These are phyloP conservation scores for Aegilops sharonensis DNA, from an alignment of 176 grass and related monocot species.

Conservation along the genomic window DNA sequence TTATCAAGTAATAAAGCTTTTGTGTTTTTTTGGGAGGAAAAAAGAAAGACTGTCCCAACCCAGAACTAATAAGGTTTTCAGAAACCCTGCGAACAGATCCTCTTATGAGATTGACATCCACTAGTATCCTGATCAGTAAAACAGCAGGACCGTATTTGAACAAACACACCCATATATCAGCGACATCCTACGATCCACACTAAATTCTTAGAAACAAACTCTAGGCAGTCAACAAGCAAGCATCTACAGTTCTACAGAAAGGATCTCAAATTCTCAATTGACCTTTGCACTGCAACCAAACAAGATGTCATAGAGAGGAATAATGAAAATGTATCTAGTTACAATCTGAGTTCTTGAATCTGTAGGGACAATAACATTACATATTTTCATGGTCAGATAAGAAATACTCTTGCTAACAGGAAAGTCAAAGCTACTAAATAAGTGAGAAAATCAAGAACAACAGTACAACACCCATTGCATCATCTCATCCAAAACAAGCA, in stretches of 20 bases:
- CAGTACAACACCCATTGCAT: background rate
- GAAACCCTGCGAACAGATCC: background rate
- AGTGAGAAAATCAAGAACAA: background rate
- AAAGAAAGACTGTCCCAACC: background rate
- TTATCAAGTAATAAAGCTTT: background rate
- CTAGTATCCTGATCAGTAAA: background rate
- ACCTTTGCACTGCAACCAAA: background rate
- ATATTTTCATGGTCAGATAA: background rate
- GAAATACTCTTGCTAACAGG: background rate
- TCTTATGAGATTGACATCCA: background rate
- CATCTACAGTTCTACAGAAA: background rate
- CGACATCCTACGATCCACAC: no score
- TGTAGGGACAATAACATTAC: background rate
- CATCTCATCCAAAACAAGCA: background rate
- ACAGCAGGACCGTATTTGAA: background rate
- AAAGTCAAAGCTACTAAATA: background rate
- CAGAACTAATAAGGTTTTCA: background rate
- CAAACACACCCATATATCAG: background rate
- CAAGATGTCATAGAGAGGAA: background rate
- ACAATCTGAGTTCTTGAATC: background rate
- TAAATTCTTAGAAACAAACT: no score
- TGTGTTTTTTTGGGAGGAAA: background rate
- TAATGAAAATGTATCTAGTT: background rate
- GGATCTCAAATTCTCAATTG: constrained; percentile 17
- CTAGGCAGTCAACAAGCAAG: background rate